Conservation (phyloP, 2,329 filamentous ascomycete species). For the Aspergillus sp. region DNA sequence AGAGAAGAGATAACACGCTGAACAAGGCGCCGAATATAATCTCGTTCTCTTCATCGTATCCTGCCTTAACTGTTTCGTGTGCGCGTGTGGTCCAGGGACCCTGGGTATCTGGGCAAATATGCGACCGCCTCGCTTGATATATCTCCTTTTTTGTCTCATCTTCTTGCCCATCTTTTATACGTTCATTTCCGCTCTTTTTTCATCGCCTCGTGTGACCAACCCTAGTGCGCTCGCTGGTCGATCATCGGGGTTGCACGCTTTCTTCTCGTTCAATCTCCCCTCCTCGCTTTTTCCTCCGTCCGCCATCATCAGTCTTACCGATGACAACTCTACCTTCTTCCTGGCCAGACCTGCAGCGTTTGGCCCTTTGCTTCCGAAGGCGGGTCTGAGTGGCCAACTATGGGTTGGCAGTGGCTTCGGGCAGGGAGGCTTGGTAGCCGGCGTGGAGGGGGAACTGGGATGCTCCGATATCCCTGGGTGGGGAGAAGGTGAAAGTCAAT, state of each 20-base stretch:
- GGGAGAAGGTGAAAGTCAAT: conserved; percentile 54
- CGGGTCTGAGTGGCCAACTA: conserved; percentile 77
- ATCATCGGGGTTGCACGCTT: conserved; percentile 46
- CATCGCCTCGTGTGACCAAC: conserved; percentile 31
- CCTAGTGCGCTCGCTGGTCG: conserved; percentile 31
- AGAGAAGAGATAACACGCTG: no score
- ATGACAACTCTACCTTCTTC: conserved; percentile 98
- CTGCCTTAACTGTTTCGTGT: conserved; percentile 2
- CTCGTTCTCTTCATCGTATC: conserved; percentile 9
- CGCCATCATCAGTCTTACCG: conserved; percentile 89
- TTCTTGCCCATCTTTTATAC: conserved; percentile 44
- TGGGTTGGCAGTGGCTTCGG: conserved; percentile 93
- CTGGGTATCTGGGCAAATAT: conserved; percentile 24
- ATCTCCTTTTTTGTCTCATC: conserved; percentile 42
- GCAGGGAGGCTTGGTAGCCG: conserved; percentile 52
- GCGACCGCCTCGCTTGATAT: conserved; percentile 42
- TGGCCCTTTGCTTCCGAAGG: conserved; percentile 67
- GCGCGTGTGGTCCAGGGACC: conserved; percentile 2
- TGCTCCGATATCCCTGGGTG: conserved; percentile 93
- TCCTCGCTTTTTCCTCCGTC: conserved; percentile 91
- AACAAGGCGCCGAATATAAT: no score
- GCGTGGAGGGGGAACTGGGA: conserved; percentile 74
- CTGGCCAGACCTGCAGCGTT: conserved; percentile 88
- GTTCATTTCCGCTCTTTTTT: conserved; percentile 39
- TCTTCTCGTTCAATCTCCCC: conserved; percentile 67